Evolutionary conservation across 768 basidiomycete species (phyloP), one percentile per base, ranked within the genome.

Genomic region (Russula sp.): DNA sequence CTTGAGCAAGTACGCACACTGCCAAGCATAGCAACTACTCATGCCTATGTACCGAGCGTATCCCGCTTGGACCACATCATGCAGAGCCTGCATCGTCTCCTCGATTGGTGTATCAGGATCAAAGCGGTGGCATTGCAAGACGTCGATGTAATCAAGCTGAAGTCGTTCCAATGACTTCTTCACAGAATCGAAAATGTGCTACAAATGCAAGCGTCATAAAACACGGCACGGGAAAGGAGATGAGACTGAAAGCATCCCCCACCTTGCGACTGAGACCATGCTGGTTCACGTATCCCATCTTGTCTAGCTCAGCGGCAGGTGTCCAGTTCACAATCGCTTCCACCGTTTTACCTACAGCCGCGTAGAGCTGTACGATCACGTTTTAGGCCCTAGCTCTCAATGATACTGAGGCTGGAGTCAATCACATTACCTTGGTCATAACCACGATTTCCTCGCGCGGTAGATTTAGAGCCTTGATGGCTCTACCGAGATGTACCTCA

Each of bases 171-270:
- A 73, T 51, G 83, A 84, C 18, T 76, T 75, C 69, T 86, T 84
- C 40, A 88, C 82, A 0, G 83, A 76, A 40, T 86, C 87, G 67
- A 92, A 92, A 48, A 92, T 90, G 69, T 86, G 84, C 84, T 90
- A 49, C 4, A 20, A 26, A 46, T 6, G 13, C 54, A 40, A 36
- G 16, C 26, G 11, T 63, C 57, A 66, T 0, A 40, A 61, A 53
- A 55, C n/a, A n/a, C 16, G 14, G 4, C 13, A 49, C 22, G 34
- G 6, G 13, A 26, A 51, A 55, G 57, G 32, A 32, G 11, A 56
- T 10, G 28, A 14, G 13, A 7, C 5, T 6, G 30, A 6, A 44
- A 40, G 11, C 22, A 42, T 56, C 14, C 32, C 34, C 14, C 18
- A 75, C 75, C 72, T 77, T 80, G 52, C 79, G 73, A 38, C 70